phyloP scores from a whole-genome alignment of 176 grass and related monocot genomes.

The Oryza glaberrima region DNA sequence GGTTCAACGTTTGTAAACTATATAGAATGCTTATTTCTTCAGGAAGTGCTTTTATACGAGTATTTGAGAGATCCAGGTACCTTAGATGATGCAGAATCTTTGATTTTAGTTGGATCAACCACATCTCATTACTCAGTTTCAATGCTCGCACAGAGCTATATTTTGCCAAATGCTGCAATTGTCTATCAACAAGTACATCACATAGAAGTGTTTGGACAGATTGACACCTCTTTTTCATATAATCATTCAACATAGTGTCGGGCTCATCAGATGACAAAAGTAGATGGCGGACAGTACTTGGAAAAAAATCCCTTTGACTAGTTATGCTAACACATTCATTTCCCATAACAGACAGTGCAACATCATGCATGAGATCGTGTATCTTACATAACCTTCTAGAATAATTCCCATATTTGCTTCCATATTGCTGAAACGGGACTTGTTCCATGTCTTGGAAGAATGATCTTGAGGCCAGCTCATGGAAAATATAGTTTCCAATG shows the following conservation, averaged over 20 bases:
- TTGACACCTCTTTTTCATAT: background rate
- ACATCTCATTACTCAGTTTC: no score
- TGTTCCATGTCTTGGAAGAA: background rate
- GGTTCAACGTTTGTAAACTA: background rate
- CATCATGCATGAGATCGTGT: background rate
- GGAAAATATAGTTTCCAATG: background rate
- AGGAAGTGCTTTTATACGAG: background rate
- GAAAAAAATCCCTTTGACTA: background rate
- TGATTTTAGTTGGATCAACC: background rate
- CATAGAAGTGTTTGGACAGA: background rate
- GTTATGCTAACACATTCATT: background rate
- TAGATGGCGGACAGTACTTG: background rate
- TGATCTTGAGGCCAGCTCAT: background rate
- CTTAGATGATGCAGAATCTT: background rate
- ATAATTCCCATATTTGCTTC: no score
- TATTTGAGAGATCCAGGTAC: no score
- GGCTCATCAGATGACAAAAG: background rate
- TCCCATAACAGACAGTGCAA: background rate
- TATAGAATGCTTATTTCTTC: background rate
- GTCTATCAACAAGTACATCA: background rate
- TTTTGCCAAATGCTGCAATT: background rate
- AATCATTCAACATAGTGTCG: background rate
- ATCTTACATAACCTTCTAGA: background rate
- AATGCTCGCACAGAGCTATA: background rate
- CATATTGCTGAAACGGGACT: background rate